Base-by-base conservation (phyloP, 2,329 filamentous ascomycete genomes). In the Ceratocystis harringtonii region DNA sequence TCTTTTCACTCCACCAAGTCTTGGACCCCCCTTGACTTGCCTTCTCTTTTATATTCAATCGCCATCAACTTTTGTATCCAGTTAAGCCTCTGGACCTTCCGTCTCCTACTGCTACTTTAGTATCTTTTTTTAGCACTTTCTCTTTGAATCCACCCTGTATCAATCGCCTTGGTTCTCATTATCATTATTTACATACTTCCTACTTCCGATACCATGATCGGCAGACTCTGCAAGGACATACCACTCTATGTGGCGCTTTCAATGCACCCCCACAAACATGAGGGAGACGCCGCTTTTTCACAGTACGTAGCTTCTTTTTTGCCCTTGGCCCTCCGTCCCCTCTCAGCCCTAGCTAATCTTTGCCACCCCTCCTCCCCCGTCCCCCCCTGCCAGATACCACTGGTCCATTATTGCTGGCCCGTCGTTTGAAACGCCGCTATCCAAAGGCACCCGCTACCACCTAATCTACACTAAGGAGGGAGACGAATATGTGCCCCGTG, bases 371-470 rank as follows among this genome's bases (percentile, higher is more conserved):
- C 60, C 7, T 22, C 45, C 50, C 6, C 12, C 41, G 44, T 19
- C 25, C 15, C 22, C 43, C 43, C 5, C 10, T 36, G 10, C 10
- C 41, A 67, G 65, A 62, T 67, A 67, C 57, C 65, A 67, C 44
- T 67, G 65, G 65, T 45, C 65, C 55, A 57, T 67, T 19, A 32
- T 67, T 25, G 65, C 64, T 19, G 65, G 65, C n/a, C 57, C 65
- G 2, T 64, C 41, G 2, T 50, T 67, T 28, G 65, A 67, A 64
- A 67, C 62, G 6, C 65, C 65, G 5, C 10, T 67, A 10, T 67
- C 65, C 17, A 67, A 67, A 52, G 65, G 65, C 52, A 67, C 65
- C 5, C 62, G 65, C 32, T 67, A 67, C 48, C 65, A 67, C 25
- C 28, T 67, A 2, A 61, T 63, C 5, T 67, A 64, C 30, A 28